Base-by-base conservation (phyloP, 371 early-diverging fungal genomes). In the Capniomyces stellatus region DNA sequence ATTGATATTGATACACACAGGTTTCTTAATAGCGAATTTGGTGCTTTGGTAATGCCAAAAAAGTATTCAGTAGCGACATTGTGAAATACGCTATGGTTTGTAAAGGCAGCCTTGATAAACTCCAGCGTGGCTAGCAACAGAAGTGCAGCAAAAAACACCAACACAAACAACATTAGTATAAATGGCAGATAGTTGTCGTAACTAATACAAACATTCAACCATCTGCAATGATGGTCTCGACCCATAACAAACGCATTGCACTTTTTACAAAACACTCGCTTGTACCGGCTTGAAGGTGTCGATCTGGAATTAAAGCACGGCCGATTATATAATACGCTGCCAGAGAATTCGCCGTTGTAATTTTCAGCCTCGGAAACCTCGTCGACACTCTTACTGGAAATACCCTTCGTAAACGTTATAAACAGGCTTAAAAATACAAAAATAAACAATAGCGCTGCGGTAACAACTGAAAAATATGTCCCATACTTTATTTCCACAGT, bases 211-310 rank as follows among this genome's bases (percentile, higher is more conserved):
- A 77, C 76, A 57, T 80, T 79, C n/a, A 88, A 58, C 73, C 77
- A 88, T 53, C 71, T 72, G 57, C 89, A 88, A 56, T 87, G 87
- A 60, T 88, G 89, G 66, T 87, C 87, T 69, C 78, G 83, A 10
- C 68, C 73, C 12, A 66, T 75, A 12, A 88, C 77, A 56, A 87
- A 87, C 57, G 82, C 83, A 71, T 86, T 85, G 70, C 89, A 87
- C 48, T 77, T 61, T 63, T 80, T 76, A 58, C 82, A 82, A 56
- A 10, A 35, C 15, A 15, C 15, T 15, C 35, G 15, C 35, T 15
- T 6, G 15, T 35, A 35, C 35, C n/a, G n/a, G n/a, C n/a, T n/a
- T n/a, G n/a, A n/a, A n/a, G n/a, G n/a, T n/a, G n/a, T n/a, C n/a
- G n/a, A n/a, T n/a, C n/a, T n/a, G n/a, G n/a, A n/a, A n/a, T n/a